Conservation (phyloP, 2,329 filamentous ascomycete genomes). For the Xylariaceae sp. region DNA sequence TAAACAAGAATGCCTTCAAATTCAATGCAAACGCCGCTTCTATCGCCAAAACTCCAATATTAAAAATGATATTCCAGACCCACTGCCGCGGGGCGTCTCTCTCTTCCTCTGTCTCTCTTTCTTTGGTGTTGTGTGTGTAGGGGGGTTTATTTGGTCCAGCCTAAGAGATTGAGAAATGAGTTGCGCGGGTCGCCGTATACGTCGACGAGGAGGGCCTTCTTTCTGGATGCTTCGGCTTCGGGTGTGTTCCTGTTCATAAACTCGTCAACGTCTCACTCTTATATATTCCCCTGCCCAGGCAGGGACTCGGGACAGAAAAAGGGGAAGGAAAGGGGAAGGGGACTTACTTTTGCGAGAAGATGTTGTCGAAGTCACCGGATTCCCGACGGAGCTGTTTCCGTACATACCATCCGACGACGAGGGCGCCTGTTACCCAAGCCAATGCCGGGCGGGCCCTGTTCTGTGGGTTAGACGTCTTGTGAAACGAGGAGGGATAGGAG, state of each 20-base stretch:
- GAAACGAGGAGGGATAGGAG: too few species aligned
- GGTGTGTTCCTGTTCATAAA: slow-evolving; percentile 24
- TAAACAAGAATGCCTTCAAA: not conserved
- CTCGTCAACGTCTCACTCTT: too few species aligned
- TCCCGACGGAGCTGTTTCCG: slow-evolving; percentile 21
- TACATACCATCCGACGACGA: slow-evolving; percentile 25
- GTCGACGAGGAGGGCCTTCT: slow-evolving; percentile 24
- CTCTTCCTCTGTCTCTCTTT: too few species aligned
- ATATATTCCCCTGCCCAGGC: too few species aligned
- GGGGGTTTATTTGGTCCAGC: slow-evolving; percentile 25
- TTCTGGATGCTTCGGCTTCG: slow-evolving; percentile 28
- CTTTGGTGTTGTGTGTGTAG: not conserved
- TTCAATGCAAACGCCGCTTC: not conserved
- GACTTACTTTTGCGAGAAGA: slow-evolving; percentile 27
- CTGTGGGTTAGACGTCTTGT: not conserved
- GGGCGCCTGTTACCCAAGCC: slow-evolving; percentile 18
- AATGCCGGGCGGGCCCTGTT: slow-evolving; percentile 10
- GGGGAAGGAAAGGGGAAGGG: not conserved
- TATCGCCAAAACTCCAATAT: too few species aligned
- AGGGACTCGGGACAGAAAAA: too few species aligned
- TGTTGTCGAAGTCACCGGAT: slow-evolving; percentile 25
- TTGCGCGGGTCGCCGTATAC: slow-evolving; percentile 30
- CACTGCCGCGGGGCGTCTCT: too few species aligned
- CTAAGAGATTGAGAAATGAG: slow-evolving; percentile 30
- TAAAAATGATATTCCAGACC: too few species aligned